Base-by-base conservation (phyloP, 192 early-diverging fungal genomes). In the Linderina pennispora region DNA sequence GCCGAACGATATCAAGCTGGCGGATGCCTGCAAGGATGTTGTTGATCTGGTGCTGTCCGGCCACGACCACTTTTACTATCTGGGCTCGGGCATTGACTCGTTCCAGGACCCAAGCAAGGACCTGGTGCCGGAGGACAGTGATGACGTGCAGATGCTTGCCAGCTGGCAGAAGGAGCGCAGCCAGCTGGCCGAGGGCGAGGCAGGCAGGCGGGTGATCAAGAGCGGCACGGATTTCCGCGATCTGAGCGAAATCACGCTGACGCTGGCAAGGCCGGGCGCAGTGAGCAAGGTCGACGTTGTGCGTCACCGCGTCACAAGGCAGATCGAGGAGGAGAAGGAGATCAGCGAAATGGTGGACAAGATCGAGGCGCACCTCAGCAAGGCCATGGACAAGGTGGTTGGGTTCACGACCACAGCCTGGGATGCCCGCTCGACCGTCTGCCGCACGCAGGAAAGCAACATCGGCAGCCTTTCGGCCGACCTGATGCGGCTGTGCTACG, bases 11-110 rank as follows among this genome's bases (percentile, higher is more conserved):
- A 58, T 80, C 19, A 71, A 61, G 40, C 50, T 87, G 16, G 74
- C 75, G 6, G 61, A 55, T 31, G 42, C 49, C 14, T 78, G 77
- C 28, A 37, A 51, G 5, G 77, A 64, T 8, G 72, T 77, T 11
- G 66, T 87, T 15, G 85, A 87, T 60, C 43, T 87, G 25, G 54
- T 85, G n/a, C 70, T 87, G 14, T 80, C 82, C 25, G 85, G 82
- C 4, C 82, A 84, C 60, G 82, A 84, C 51, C 82, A 84, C 43
- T 80, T 82, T 43, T 84, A 82, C 53, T 81, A 77, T 33, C 34
- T 82, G 5, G 79, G 79, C 0, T 77, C 77, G 1, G 68, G 68
- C 9, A 39, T 71, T 14, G 48, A 58, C n/a, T 55, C 54, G 33
- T 59, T 49, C 24, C 20, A 20, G 0, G 68, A 64, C 16, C 56